Evolutionary conservation across 768 basidiomycete genomes (phyloP), one percentile per base, ranked within the genome.

Genomic region (Lentinula aciculospora): DNA sequence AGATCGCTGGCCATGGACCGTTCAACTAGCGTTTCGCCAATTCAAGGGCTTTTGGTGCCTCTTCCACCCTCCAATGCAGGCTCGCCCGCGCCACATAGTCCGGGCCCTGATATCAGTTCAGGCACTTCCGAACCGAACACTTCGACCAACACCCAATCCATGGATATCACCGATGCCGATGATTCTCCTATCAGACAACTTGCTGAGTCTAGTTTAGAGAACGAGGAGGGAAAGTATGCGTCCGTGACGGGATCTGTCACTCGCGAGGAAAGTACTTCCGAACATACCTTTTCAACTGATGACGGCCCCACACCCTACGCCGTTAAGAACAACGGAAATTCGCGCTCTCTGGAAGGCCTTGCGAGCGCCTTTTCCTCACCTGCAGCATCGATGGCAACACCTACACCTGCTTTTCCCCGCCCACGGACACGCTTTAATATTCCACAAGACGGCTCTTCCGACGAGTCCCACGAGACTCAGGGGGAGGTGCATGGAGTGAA

Each of bases 251-350:
- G 70, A 21, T 63, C 67, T 58, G 7, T 56, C 34, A 17, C 32
- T 10, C 48, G 58, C 37, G 58, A 56, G 21, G 53, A 60, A 28
- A 68, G 69, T 23, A 70, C 66, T 34, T 56, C 46, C 23, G 56
- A 32, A 23, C 85, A 88, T 50, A 85, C 86, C 4, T 89, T 89
- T 64, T 88, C 88, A 0, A 88, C 88, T 9, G 85, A 87, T 32
- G 84, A 80, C 13, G 71, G 74, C 3, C 66, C 68, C 49, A 72
- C 73, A 37, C 73, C 70, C n/a, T 72, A 74, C 62, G 67, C 61
- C 53, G 63, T 68, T 60, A 64, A 65, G 59, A 61, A 68, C 61
- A n/a, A 58, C 62, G 61, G 65, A 65, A 40, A 61, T 49, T 29
- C 23, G 23, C 58, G 66, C 67, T 72, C 78, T 48, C 71, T 74